These are phyloP conservation scores for Penicillium concentricum DNA, from an alignment of 2,329 filamentous ascomycete species.

Conservation along the genomic window DNA sequence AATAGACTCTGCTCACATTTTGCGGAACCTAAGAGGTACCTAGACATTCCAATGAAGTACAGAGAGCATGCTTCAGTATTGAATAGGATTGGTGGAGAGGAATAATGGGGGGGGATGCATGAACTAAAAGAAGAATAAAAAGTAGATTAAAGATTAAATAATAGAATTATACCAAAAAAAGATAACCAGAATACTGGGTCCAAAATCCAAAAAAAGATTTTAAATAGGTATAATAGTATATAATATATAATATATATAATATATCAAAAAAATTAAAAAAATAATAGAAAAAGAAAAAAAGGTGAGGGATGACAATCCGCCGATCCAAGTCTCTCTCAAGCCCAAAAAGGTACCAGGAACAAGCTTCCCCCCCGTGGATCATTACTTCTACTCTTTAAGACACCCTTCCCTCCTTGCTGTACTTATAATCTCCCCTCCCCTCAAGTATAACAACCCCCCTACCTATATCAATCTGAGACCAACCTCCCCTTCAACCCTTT, in stretches of 20 bases:
- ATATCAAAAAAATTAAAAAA: neutral
- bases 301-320: slow-evolving; percentile 22
- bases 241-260: neutral
- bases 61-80: slow-evolving; percentile 5
- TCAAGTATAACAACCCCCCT: slow-evolving; percentile 3
- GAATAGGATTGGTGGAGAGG: slow-evolving; percentile 8
- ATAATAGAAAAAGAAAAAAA: slow-evolving; percentile 3
- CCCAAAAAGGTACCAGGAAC: slow-evolving; percentile 18
- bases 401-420: slow-evolving; percentile 11
- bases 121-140: neutral
- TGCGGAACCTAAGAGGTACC: slow-evolving; percentile 21
- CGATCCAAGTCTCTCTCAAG: slow-evolving; percentile 13
- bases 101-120: slow-evolving; percentile 4
- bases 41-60: slow-evolving; percentile 20
- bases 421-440: slow-evolving; percentile 15
- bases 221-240: neutral
- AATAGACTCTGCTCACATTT: slow-evolving; percentile 30
- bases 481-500: slow-evolving; percentile 12
- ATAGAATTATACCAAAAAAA: neutral
- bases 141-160: neutral
- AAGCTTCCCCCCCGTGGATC: slow-evolving; percentile 17
- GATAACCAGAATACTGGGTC: neutral
- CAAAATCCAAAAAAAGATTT: neutral
- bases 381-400: slow-evolving; percentile 17
- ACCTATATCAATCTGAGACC: slow-evolving; percentile 23